phyloP scores from a whole-genome alignment of 495 filamentous ascomycete species.

The Annulohypoxylon bovei region DNA sequence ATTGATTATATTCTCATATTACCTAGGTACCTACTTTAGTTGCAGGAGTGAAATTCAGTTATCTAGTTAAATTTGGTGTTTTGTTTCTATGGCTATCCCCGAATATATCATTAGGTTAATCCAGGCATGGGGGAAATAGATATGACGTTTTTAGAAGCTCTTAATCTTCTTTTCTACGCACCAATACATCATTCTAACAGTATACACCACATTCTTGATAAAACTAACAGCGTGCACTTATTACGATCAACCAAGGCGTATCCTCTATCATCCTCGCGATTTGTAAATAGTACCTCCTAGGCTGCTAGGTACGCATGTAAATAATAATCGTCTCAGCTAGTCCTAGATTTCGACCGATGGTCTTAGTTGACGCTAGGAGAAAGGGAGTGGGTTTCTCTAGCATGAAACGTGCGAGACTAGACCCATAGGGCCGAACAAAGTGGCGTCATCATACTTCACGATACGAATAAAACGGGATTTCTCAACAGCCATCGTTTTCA shows the following conservation, averaged over 20 bases:
- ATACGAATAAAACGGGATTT: slow-evolving; percentile 24
- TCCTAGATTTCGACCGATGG: neutral
- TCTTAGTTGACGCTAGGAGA: neutral
- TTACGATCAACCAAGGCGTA: neutral
- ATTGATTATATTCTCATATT: no score
- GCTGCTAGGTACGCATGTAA: neutral
- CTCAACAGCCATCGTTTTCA: neutral
- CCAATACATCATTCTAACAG: neutral
- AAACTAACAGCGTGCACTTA: neutral
- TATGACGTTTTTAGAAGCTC: neutral
- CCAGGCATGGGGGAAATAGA: neutral
- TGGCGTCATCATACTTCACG: slow-evolving; percentile 32
- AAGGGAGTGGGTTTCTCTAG: slow-evolving; percentile 7
- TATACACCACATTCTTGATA: neutral
- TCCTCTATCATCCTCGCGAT: neutral
- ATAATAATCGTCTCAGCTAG: neutral
- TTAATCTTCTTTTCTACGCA: neutral
- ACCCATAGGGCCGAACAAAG: slow-evolving; percentile 9
- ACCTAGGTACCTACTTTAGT: no score
- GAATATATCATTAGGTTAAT: neutral
- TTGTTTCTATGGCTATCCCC: neutral
- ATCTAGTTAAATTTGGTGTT: neutral
- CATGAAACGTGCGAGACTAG: neutral
- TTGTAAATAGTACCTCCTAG: neutral
- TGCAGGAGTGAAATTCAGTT: no score